Evolutionary conservation across 352 stramenopile species (phyloP).

Genomic region (Phytopythium mirpurense): DNA sequence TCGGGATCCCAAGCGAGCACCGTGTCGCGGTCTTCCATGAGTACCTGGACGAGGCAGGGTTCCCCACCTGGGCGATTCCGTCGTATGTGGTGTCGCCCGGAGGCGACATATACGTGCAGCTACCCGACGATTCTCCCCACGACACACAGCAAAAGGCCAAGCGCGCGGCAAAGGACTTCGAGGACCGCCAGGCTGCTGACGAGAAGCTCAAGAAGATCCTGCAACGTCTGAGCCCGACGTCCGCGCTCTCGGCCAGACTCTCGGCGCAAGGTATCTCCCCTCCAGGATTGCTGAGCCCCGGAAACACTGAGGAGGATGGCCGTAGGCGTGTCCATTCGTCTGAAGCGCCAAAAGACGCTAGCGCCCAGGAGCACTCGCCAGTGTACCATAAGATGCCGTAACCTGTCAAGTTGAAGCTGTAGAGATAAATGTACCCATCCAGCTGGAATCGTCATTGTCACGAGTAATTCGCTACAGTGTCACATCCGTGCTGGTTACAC

Average conservation of each 20-base stretch:
- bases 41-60: constrained; percentile 14
- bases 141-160: constrained; percentile 9
- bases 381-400: constrained; percentile 1
- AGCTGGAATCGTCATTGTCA: too few species aligned
- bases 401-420: not conserved
- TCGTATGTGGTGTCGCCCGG: constrained; percentile 17
- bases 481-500: not conserved
- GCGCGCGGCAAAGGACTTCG: constrained; percentile 5
- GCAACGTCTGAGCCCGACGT: constrained; percentile 13
- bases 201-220: constrained; percentile 21
- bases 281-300: not conserved
- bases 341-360: not conserved
- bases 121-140: constrained; percentile 5
- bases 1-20: constrained; percentile 18
- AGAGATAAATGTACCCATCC: not conserved
- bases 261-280: not conserved
- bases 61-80: constrained; percentile 16
- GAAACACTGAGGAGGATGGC: not conserved
- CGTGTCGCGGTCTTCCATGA: constrained; percentile 21
- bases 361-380: not conserved
- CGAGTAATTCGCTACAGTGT: not conserved
- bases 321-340: not conserved
- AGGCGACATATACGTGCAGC: constrained; percentile 17
- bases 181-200: constrained; percentile 14
- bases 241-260: not conserved